Conservation (phyloP, 257 asterid genomes). For the Solanum okadae region DNA sequence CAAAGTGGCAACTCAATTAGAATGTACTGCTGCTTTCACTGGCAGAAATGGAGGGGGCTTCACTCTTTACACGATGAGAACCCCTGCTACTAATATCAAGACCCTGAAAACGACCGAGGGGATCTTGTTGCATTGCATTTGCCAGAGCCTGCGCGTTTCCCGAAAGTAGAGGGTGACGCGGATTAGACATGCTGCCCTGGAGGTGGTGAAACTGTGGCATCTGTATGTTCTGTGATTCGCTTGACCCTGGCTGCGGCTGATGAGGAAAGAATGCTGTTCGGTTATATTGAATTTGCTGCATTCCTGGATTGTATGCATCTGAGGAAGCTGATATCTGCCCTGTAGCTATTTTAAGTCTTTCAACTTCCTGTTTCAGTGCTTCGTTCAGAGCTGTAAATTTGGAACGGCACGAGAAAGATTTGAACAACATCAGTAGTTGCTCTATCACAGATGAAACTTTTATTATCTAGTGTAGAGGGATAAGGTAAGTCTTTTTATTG, state of each 20-base stretch:
- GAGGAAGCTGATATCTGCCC: constrained; percentile 59
- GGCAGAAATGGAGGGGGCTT: constrained; percentile 59
- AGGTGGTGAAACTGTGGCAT: constrained; percentile 57
- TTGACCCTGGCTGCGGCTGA: constrained; percentile 34
- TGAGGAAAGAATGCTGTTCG: constrained; percentile 49
- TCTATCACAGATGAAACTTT: not conserved
- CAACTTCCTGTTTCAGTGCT: constrained; percentile 86
- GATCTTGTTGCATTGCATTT: constrained; percentile 40
- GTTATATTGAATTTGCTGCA: constrained; percentile 63
- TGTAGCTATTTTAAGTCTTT: constrained; percentile 67
- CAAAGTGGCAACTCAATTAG: constrained; percentile 21
- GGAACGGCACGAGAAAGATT: not conserved
- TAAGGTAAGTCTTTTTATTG: not conserved
- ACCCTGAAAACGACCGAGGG: constrained; percentile 54
- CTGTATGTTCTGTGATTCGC: constrained; percentile 35
- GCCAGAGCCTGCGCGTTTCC: constrained; percentile 20
- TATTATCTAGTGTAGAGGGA: not conserved
- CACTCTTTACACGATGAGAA: constrained; percentile 45
- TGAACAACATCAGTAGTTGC: not conserved
- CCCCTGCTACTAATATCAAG: constrained; percentile 36
- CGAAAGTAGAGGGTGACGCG: constrained; percentile 29
- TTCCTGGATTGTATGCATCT: constrained; percentile 42
- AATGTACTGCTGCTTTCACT: constrained; percentile 61
- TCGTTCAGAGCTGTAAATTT: constrained; percentile 63
- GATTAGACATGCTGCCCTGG: constrained; percentile 43